A percentile compares a stretch with the other conserved stretches of the same genome.
Conservation (phyloP, 805 yeast genomes). For the Saturnispora gosingensis region DNA sequence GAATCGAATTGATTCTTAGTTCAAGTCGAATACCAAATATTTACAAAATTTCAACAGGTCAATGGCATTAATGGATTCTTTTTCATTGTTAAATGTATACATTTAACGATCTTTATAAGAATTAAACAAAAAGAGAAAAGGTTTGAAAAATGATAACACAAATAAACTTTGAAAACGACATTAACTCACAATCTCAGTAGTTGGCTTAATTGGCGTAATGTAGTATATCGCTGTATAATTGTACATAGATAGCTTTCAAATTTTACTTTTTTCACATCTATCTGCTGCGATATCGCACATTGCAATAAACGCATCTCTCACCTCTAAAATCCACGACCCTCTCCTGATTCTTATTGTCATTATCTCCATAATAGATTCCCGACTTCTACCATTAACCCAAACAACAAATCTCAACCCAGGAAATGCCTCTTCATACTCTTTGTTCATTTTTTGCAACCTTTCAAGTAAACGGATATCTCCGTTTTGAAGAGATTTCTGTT, state of each 20-base stretch:
- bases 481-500: conserved; percentile 50
- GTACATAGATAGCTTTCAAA: background rate
- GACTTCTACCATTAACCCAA: conserved; percentile 76
- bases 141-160: background rate
- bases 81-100: background rate
- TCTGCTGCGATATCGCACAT: conserved; percentile 90
- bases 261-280: conserved; percentile 39
- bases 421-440: conserved; percentile 34
- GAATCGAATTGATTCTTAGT: background rate
- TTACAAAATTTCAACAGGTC: background rate
- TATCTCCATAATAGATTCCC: conserved; percentile 53
- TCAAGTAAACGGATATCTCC: conserved; percentile 40
- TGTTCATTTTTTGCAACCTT: conserved; percentile 45
- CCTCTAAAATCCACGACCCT: conserved; percentile 46
- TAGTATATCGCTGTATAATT: background rate
- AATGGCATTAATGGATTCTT: background rate
- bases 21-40: background rate
- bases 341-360: conserved; percentile 53
- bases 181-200: background rate
- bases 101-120: background rate
- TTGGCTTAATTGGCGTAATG: background rate
- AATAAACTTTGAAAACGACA: background rate
- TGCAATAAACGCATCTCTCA: conserved; percentile 63
- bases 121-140: background rate
- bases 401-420: conserved; percentile 77